Evolutionary conservation across 306 rosid species (phyloP), one percentile per base, ranked within the genome.

Genomic region (Casuarina cunninghamiana): DNA sequence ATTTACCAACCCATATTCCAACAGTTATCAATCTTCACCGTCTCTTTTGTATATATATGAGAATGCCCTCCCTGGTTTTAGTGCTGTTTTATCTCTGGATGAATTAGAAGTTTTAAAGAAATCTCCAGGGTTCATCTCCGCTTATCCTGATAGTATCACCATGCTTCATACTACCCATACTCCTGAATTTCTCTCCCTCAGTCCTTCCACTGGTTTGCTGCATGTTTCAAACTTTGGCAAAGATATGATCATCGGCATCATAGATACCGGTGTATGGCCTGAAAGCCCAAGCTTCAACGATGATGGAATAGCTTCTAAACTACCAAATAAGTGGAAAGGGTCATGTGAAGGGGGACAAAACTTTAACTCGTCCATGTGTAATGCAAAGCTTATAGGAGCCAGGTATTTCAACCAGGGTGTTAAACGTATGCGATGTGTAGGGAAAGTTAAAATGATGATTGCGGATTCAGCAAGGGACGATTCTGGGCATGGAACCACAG

Each of bases 31-130:
- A 5, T 61, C 46, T 1, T 32, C 73, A 17, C 80, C 80, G 17
- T 77, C 74, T 44, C 39, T 77, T 53, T 3, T 77, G 13, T 53
- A 68, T 32, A n/a, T 42, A 2, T 68, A 77, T 70, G 74, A 77
- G 44, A 54, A 70, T 70, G 80, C 54, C 13, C 58, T 77, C 26
- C 80, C 68, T 44, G 80, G 75, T 2, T 77, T 77, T 60, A 68
- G 80, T 60, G 80, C 68, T 5, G 19, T 54, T 21, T 50, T 77
- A 12, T n/a, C 69, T 6, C 26, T 26, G 21, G 32, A 39, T 5
- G 80, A 77, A 43, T 58, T 77, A 6, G 57, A 77, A 43, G 51
- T 10, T 10, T 67, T 68, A 11, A 53, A 77, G 37, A 69, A 77
- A 2, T 6, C 10, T 10, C 10, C 50, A 46, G 50, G 50, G 50